Evolutionary conservation across 1,139 yeast species (phyloP).

Genomic region (Suhomyces maxii): DNA sequence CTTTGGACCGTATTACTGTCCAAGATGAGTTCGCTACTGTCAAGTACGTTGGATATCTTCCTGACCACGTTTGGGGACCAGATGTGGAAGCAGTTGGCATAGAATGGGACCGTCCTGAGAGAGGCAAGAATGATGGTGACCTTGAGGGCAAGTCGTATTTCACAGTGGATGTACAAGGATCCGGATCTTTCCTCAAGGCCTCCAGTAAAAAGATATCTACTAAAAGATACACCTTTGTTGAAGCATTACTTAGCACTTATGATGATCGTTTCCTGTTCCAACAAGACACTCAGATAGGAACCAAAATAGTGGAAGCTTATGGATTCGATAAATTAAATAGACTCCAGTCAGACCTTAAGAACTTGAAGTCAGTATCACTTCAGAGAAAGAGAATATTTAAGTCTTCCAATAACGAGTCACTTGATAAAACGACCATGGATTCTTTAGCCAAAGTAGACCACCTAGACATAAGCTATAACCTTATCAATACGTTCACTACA

Average conservation of each 20-base stretch:
- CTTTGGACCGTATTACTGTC: constrained; percentile 5
- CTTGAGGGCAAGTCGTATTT: constrained; percentile 66
- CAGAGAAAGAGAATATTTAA: constrained; percentile 28
- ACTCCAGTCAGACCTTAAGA: constrained; percentile 47
- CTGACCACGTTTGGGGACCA: constrained; percentile 56
- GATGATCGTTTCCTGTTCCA: constrained; percentile 24
- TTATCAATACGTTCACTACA: constrained; percentile 44
- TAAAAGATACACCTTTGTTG: constrained; percentile 33
- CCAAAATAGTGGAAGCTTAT: constrained; percentile 56
- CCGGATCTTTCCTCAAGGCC: constrained; percentile 71
- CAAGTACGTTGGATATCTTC: constrained; percentile 56
- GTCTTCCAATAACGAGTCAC: not conserved
- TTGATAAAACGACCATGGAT: not conserved
- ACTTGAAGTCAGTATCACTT: constrained; percentile 52
- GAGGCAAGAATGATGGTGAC: constrained; percentile 82
- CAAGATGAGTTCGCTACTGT: constrained; percentile 42
- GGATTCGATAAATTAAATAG: constrained; percentile 62
- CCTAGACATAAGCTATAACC: constrained; percentile 65
- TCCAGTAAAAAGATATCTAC: constrained; percentile 31
- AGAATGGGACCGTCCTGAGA: constrained; percentile 76
- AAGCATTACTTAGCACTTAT: constrained; percentile 54
- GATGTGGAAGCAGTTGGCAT: constrained; percentile 60
- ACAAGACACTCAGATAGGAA: constrained; percentile 43
- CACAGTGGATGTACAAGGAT: constrained; percentile 24
- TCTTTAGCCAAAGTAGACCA: constrained; percentile 29